Conservation (phyloP, 2,329 filamentous ascomycete genomes). For the Ciborinia camelliae region DNA sequence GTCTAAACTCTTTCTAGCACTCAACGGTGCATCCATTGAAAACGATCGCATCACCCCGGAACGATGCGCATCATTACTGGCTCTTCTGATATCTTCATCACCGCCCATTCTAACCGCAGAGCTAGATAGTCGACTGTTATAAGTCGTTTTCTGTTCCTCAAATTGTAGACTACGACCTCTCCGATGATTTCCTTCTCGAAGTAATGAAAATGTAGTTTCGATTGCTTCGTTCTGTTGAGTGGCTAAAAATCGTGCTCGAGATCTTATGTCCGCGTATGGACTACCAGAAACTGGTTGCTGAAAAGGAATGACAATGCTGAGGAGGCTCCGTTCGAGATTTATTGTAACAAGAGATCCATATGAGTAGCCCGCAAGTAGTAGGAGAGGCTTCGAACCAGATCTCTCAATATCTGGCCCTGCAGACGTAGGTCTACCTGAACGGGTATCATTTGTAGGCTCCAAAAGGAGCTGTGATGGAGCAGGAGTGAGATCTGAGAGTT, state of each 20-base stretch:
- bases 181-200: constrained; percentile 20
- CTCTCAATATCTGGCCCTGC: background rate
- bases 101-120: constrained; percentile 35
- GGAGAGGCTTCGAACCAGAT: constrained; percentile 30
- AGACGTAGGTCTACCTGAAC: background rate
- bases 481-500: constrained; percentile 27
- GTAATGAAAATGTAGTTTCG: constrained; percentile 24
- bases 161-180: constrained; percentile 26
- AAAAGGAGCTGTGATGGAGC: constrained; percentile 30
- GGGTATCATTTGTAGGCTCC: constrained; percentile 19
- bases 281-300: constrained; percentile 55
- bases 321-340: constrained; percentile 58
- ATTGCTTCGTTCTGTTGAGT: constrained; percentile 50
- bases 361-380: constrained; percentile 78
- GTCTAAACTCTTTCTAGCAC: constrained; percentile 42
- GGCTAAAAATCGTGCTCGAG: constrained; percentile 66
- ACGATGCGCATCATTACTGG: constrained; percentile 39
- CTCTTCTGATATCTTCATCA: constrained; percentile 37
- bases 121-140: constrained; percentile 26
- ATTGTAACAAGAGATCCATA: constrained; percentile 83
- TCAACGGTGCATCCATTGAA: constrained; percentile 36
- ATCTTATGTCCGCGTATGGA: constrained; percentile 63
- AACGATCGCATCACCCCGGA: constrained; percentile 27
- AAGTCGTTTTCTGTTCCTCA: constrained; percentile 22
- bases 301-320: constrained; percentile 48